These are phyloP conservation scores for Hypoxylon sp. DNA, from an alignment of 2,329 filamentous ascomycete species.

Conservation along the genomic window DNA sequence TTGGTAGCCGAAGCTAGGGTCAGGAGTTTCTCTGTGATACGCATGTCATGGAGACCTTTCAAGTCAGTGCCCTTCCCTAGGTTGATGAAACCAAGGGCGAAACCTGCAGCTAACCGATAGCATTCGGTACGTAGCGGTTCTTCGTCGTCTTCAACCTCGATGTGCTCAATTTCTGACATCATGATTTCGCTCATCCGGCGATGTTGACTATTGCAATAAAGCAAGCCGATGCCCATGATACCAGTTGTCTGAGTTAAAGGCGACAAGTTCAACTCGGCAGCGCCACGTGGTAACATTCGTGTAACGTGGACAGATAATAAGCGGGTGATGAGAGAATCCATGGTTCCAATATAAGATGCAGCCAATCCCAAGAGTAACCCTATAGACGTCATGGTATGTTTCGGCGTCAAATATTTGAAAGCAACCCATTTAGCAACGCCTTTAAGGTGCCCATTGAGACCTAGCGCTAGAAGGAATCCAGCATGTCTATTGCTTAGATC, in stretches of 20 bases:
- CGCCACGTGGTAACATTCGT: constrained; percentile 90
- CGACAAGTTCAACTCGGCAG: constrained; percentile 93
- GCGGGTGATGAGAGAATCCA: constrained; percentile 95
- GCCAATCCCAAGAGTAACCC: constrained; percentile 93
- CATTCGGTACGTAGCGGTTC: constrained; percentile 91
- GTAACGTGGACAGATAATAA: constrained; percentile 96
- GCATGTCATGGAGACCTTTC: constrained; percentile 93
- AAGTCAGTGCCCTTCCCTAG: constrained; percentile 91
- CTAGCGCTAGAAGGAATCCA: constrained; percentile 90
- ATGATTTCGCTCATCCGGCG: constrained; percentile 99
- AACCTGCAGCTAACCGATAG: constrained; percentile 95
- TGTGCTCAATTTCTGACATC: constrained; percentile 95
- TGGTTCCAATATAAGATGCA: constrained; percentile 94
- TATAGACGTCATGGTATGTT: constrained; percentile 99
- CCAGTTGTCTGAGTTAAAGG: constrained; percentile 95
- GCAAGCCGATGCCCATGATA: constrained; percentile 94
- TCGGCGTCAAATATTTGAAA: constrained; percentile 99
- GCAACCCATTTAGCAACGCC: constrained; percentile 97
- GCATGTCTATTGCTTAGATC: constrained; percentile 97
- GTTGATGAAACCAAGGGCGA: constrained; percentile 94
- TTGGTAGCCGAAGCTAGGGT: constrained; percentile 89
- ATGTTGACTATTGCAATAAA: constrained; percentile 96
- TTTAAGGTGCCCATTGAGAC: constrained; percentile 94
- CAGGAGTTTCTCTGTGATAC: constrained; percentile 88
- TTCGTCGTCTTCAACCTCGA: constrained; percentile 84